Conservation (phyloP, 805 yeast species). For the Hanseniaspora valbyensis region DNA sequence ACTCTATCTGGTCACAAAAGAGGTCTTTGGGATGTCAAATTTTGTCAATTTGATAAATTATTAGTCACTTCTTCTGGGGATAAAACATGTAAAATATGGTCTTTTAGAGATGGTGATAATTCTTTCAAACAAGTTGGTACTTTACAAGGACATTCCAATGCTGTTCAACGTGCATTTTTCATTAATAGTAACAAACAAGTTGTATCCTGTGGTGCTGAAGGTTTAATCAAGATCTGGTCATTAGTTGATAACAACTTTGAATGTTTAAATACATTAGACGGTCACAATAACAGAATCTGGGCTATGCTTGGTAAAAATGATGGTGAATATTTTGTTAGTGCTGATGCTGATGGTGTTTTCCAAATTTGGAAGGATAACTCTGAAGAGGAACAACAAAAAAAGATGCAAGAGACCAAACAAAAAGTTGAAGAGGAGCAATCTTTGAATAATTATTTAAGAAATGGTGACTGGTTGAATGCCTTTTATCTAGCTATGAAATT, state of each 20-base stretch:
- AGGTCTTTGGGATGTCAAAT: conserved; percentile 86
- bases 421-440: conserved; percentile 82
- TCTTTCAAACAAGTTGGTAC: conserved; percentile 13
- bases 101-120: conserved; percentile 48
- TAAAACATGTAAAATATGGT: conserved; percentile 83
- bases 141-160: conserved; percentile 88
- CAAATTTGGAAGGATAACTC: conserved; percentile 85
- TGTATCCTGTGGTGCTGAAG: conserved; percentile 80
- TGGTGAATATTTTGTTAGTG: conserved; percentile 63
- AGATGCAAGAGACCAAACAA: conserved; percentile 39
- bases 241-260: conserved; percentile 49
- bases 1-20: conserved; percentile 82
- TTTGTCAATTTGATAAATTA: conserved; percentile 67
- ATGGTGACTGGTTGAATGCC: conserved; percentile 79
- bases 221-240: conserved; percentile 87
- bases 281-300: conserved; percentile 93
- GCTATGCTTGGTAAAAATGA: conserved; percentile 58
- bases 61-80: conserved; percentile 86
- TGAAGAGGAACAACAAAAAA: conserved; percentile 50
- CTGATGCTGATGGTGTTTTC: conserved; percentile 91
- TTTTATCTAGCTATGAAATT: conserved; percentile 73
- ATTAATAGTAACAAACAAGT: conserved; percentile 57
- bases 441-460: conserved; percentile 58
- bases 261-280: conserved; percentile 73
- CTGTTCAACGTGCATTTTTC: conserved; percentile 74